Percentiles rank a stretch among this genome's conserved stretches.
Conservation (phyloP, 1,139 yeast genomes). For the Candida smagusa region DNA sequence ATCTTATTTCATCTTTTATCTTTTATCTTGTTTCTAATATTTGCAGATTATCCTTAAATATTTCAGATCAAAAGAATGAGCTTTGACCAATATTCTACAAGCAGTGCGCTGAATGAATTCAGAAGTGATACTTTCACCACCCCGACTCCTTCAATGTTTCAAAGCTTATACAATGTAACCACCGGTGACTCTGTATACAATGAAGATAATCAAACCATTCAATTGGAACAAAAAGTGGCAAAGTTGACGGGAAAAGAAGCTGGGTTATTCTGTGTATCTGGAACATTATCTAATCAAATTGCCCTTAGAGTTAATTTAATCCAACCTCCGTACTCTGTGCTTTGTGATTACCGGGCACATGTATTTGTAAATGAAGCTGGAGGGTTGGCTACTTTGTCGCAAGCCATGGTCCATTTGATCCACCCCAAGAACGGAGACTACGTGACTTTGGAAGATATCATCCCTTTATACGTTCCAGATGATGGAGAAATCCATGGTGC, state of each 20-base stretch:
- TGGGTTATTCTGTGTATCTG: conserved; percentile 43
- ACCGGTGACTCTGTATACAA: conserved; percentile 45
- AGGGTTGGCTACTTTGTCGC: conserved; percentile 44
- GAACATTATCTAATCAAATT: conserved; percentile 46
- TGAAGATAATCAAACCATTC: conserved; percentile 36
- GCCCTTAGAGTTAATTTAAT: conserved; percentile 37
- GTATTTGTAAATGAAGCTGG: conserved; percentile 44
- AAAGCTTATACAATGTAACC: conserved; percentile 20
- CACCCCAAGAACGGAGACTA: conserved; percentile 36
- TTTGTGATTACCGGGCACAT: conserved; percentile 42
- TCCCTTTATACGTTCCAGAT: conserved; percentile 62
- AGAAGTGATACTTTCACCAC: conserved; percentile 92
- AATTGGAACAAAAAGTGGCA: conserved; percentile 34
- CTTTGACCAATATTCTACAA: conserved; percentile 7
- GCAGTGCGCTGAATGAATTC: conserved; percentile 38
- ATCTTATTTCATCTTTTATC: neutral
- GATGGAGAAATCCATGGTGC: conserved; percentile 87
- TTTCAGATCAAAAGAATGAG: neutral
- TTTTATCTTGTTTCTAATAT: neutral
- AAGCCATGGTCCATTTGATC: conserved; percentile 44
- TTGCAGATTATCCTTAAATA: neutral
- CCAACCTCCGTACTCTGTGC: conserved; percentile 45
- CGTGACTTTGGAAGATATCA: conserved; percentile 63
- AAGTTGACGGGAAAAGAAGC: conserved; percentile 40
- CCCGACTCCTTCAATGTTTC: conserved; percentile 75